These are phyloP conservation scores for Turnera subulata DNA, from an alignment of 345 rosid genomes.

Conservation along the genomic window DNA sequence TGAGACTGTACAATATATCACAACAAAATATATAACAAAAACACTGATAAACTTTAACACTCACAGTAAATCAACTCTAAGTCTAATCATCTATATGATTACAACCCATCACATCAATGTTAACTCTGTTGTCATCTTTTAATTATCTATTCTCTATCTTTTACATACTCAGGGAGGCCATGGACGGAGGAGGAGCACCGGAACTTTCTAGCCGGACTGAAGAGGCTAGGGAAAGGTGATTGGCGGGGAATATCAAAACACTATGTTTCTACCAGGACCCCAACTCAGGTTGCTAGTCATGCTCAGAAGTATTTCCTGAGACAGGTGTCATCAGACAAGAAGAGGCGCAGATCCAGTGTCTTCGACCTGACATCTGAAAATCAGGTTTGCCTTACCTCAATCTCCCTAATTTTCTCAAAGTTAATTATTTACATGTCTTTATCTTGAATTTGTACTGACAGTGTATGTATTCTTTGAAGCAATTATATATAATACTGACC, in stretches of 20 bases:
- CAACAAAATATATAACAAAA: background rate
- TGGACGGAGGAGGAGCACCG: conserved; percentile 71
- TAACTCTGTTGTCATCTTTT: background rate
- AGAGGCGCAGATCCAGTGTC: conserved; percentile 53
- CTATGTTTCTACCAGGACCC: conserved; percentile 47
- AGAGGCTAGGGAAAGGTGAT: conserved; percentile 57
- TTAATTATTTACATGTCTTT: background rate
- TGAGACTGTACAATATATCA: background rate
- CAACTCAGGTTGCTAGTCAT: too few relatives aligned
- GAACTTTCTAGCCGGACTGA: conserved; percentile 43
- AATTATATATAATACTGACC: background rate
- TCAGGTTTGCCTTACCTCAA: conserved; percentile 7
- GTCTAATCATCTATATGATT: too few relatives aligned
- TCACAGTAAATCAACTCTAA: background rate
- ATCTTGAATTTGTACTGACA: background rate
- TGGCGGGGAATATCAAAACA: conserved; percentile 63
- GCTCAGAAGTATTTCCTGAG: conserved; percentile 62
- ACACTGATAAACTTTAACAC: too few relatives aligned
- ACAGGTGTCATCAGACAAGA: conserved; percentile 28
- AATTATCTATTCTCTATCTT: too few relatives aligned
- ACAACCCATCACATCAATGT: background rate
- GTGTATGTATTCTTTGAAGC: background rate
- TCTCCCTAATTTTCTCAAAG: background rate
- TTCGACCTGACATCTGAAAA: conserved; percentile 42
- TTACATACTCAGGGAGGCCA: conserved; percentile 47